A percentile compares a stretch with the other conserved stretches of the same genome.
phyloP scores from a whole-genome alignment of 108 stramenopile genomes.

The Phaeodactylum tricornutum region DNA sequence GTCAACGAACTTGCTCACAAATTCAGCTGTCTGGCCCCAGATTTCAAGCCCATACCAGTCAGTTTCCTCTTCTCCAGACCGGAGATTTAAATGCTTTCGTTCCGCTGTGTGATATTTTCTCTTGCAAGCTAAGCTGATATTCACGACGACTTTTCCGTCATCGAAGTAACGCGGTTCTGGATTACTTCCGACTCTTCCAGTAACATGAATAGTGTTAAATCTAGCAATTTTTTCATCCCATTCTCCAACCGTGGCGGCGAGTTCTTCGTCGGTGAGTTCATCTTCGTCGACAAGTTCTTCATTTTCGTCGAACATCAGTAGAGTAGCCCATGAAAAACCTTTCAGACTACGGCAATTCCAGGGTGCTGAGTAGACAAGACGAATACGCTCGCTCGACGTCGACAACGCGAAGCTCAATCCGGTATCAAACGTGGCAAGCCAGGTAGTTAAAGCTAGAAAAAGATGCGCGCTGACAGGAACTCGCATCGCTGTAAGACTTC shows the following conservation, averaged over 20 bases:
- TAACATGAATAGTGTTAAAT: conserved; percentile 70
- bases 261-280: conserved; percentile 15
- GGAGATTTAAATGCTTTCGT: conserved; percentile 42
- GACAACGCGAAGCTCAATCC: no score
- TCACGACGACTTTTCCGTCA: conserved; percentile 82
- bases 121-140: conserved; percentile 64
- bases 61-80: conserved; percentile 78
- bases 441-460: no score
- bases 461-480: no score
- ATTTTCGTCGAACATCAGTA: background rate
- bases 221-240: conserved; percentile 73
- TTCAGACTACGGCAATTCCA: background rate
- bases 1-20: conserved; percentile 54
- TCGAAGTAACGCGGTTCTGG: conserved; percentile 84
- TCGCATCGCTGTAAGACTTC: no score
- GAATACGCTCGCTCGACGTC: conserved; percentile 11
- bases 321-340: background rate
- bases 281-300: conserved; percentile 2
- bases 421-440: no score
- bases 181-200: conserved; percentile 71
- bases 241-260: conserved; percentile 12
- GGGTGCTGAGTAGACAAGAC: background rate
- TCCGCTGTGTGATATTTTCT: conserved; percentile 81
- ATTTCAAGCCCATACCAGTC: conserved; percentile 90
- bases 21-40: conserved; percentile 87